Percentiles rank a stretch among this genome's conserved stretches.
Evolutionary conservation across 345 rosid genomes (phyloP).

Genomic region (Cardiospermum halicacabum): DNA sequence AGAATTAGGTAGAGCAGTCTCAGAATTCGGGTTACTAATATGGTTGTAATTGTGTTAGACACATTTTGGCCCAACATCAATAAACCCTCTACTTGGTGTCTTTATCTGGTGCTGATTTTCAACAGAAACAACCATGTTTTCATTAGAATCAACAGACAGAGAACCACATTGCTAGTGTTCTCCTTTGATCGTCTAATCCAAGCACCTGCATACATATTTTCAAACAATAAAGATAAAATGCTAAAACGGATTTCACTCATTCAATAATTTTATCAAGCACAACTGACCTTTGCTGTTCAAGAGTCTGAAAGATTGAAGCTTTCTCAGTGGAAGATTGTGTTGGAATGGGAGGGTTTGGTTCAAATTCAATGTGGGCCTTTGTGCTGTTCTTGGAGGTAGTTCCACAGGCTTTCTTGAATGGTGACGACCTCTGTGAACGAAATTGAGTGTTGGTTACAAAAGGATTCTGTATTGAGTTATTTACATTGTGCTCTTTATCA

Average conservation of each 20-base stretch:
- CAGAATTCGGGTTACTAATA: too few relatives aligned
- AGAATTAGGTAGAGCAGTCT: too few relatives aligned
- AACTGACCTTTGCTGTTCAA: conserved; percentile 28
- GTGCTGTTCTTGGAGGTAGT: conserved; percentile 26
- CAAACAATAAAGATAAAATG: too few relatives aligned
- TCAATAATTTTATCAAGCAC: not conserved
- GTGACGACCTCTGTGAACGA: conserved; percentile 85
- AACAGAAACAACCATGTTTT: conserved; percentile 18
- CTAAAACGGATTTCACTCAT: too few relatives aligned
- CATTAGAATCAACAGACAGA: conserved; percentile 17
- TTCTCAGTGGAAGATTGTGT: conserved; percentile 16
- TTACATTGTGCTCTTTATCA: too few relatives aligned
- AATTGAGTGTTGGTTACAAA: too few relatives aligned
- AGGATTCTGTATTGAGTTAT: too few relatives aligned
- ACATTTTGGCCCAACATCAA: conserved; percentile 53
- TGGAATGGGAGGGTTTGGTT: not conserved
- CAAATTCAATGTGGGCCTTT: conserved; percentile 23
- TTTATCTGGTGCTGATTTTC: conserved; percentile 8
- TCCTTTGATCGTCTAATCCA: conserved; percentile 35
- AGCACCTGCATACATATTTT: conserved; percentile 21
- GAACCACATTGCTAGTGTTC: conserved; percentile 22
- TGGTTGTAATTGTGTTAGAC: conserved; percentile 15
- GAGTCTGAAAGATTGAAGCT: conserved; percentile 16
- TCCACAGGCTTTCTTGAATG: conserved; percentile 99
- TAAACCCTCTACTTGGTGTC: conserved; percentile 33